phyloP scores from a whole-genome alignment of 2,329 filamentous ascomycete genomes.

The Cylindrodendrum hubeiense region DNA sequence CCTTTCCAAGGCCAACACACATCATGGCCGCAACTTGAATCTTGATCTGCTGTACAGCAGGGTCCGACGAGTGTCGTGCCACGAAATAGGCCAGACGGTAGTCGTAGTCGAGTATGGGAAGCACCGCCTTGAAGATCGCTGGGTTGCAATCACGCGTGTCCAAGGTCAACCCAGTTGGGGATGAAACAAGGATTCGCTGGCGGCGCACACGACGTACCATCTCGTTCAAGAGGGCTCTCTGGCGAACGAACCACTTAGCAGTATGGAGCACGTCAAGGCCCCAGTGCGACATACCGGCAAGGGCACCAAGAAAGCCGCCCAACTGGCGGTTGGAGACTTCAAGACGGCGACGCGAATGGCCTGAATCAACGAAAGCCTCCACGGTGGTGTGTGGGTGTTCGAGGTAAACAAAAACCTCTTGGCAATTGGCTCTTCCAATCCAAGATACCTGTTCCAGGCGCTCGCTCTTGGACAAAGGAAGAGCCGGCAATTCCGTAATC shows the following conservation, averaged over 20 bases:
- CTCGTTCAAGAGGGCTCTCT: not conserved
- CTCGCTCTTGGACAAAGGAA: not conserved
- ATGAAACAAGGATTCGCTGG: not conserved
- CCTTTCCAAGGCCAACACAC: not conserved
- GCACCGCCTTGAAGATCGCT: not conserved
- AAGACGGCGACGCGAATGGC: not conserved
- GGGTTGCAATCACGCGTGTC: not conserved
- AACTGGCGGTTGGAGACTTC: not conserved
- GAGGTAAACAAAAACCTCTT: not conserved
- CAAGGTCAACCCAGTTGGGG: not conserved
- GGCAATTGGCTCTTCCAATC: not conserved
- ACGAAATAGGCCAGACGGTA: not conserved
- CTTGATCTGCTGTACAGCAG: not conserved
- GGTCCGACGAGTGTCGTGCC: not conserved
- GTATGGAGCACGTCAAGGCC: not conserved
- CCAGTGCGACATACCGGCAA: not conserved
- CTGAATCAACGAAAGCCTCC: not conserved
- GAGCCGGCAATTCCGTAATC: not conserved
- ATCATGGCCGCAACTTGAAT: not conserved
- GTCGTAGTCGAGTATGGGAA: not conserved
- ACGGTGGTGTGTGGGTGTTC: not conserved
- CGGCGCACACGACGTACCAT: not conserved
- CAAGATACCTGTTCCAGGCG: not conserved
- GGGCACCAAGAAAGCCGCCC: not conserved
- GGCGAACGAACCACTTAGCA: not conserved